Evolutionary conservation across 2,329 filamentous ascomycete species (phyloP).

Genomic region (Didymellaceae sp.): DNA sequence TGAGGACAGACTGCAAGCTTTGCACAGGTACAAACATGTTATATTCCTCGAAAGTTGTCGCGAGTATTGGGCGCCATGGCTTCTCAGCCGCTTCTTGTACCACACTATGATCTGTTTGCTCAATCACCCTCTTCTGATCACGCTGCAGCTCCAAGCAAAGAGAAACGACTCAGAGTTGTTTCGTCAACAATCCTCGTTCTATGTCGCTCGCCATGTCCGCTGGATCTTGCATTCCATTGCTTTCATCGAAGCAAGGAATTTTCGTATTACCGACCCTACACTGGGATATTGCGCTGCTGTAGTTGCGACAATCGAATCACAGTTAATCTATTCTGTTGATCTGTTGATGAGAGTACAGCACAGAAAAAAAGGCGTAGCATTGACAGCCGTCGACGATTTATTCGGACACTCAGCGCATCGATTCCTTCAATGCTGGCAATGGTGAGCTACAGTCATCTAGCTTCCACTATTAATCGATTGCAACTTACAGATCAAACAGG

Average conservation of each 20-base stretch:
- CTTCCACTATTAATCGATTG: too few relatives aligned
- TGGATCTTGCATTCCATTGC: conserved; percentile 7
- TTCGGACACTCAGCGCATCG: background rate
- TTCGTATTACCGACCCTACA: conserved; percentile 1
- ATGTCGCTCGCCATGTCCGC: conserved; percentile 7
- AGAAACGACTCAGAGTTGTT: conserved; percentile 7
- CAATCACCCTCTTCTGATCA: conserved; percentile 5
- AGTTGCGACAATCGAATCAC: conserved; percentile 4
- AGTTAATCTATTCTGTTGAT: conserved; percentile 4
- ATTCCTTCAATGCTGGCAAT: background rate
- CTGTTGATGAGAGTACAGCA: background rate
- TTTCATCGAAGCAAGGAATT: conserved; percentile 1
- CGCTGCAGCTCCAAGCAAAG: background rate
- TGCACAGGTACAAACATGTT: conserved; percentile 9
- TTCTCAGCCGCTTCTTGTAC: conserved; percentile 6
- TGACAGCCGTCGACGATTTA: conserved; percentile 4
- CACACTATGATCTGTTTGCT: conserved; percentile 13
- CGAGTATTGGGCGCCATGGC: conserved; percentile 9
- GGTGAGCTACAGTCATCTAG: background rate
- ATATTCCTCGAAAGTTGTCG: conserved; percentile 1
- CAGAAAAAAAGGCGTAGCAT: conserved; percentile 7
- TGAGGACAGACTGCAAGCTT: background rate
- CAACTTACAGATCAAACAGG: background rate
- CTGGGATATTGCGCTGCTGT: conserved; percentile 5
- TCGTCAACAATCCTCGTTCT: conserved; percentile 3